Base-by-base conservation (phyloP, 169 alveolate species). In the Cryptosporidium xiaoi region DNA sequence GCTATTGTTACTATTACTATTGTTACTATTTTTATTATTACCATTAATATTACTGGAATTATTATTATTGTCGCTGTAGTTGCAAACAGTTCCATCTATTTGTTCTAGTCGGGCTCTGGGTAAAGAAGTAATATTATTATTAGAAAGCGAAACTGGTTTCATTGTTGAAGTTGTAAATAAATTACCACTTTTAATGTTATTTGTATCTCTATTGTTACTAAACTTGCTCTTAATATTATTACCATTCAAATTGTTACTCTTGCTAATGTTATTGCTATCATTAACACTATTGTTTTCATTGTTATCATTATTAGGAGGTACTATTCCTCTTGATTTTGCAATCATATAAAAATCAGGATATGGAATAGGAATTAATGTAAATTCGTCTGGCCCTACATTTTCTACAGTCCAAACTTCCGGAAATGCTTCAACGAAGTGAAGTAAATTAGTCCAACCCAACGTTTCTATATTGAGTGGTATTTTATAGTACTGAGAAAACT, bases 321-420 rank as follows among this genome's bases (percentile, higher is more conserved):
- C 44, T 15, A 62, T 77, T 12, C 71, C 71, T 10, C 87, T 60
- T 12, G 64, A 48, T 33, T 77, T 77, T 5, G 87, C 71, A 24
- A 62, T 62, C 71, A 62, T 60, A 31, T 40, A 60, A 53, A 77
- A 77, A 36, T 77, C 87, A 2, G 87, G 87, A 60, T 77, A 62
- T 10, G 87, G 87, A 4, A 60, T 15, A 5, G 87, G 87, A 36
- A 77, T 77, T 51, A 77, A 62, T 12, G 87, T 77, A 62, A 77
- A 77, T 40, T 77, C 87, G 29, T 77, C 87, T 15, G 87, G 87
- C 3, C 87, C 87, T 24, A 77, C 87, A 77, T 77, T 77, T 40
- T 77, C 87, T 3, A 77, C 87, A 4, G 87, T 77, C 87, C 87
- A 77, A 60, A 60, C 71, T 40, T 77, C 87, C 2, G 87, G 87